A percentile compares a stretch with the other conserved stretches of the same genome.
Evolutionary conservation across 2,329 filamentous ascomycete genomes (phyloP).

Genomic region (Sporothrix curviconia): DNA sequence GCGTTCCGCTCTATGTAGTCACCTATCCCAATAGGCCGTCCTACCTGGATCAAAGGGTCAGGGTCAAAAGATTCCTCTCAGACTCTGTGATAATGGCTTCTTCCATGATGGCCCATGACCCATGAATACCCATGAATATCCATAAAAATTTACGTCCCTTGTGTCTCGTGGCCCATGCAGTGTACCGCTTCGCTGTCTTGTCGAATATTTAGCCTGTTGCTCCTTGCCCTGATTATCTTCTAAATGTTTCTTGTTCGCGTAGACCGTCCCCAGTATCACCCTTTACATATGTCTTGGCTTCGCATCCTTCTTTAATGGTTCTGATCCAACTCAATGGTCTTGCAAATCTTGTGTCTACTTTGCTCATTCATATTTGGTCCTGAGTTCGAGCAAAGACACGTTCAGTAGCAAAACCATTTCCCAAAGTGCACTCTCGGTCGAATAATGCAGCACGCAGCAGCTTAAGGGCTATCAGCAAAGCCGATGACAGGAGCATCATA

Average conservation of each 20-base stretch:
- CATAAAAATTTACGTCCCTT: background rate
- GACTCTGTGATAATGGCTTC: no score
- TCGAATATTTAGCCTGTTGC: constrained; percentile 7
- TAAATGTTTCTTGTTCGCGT: background rate
- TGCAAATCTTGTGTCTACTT: no score
- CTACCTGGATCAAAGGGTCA: no score
- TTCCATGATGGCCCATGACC: background rate
- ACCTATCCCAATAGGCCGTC: constrained; percentile 13
- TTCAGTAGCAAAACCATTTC: no score
- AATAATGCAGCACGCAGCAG: no score
- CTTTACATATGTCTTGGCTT: constrained; percentile 3
- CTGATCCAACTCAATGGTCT: no score
- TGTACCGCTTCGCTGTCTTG: background rate
- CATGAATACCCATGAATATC: background rate
- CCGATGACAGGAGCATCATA: no score
- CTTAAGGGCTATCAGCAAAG: no score
- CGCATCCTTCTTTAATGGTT: background rate
- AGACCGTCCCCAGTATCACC: background rate
- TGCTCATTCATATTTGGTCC: no score
- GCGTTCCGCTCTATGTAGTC: background rate
- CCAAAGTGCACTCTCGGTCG: no score
- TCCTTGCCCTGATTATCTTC: background rate
- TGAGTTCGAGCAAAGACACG: no score
- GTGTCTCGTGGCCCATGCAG: background rate
- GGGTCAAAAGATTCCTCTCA: no score